Base-by-base conservation (phyloP, 495 filamentous ascomycete genomes). In the Penicillium tannophilum region DNA sequence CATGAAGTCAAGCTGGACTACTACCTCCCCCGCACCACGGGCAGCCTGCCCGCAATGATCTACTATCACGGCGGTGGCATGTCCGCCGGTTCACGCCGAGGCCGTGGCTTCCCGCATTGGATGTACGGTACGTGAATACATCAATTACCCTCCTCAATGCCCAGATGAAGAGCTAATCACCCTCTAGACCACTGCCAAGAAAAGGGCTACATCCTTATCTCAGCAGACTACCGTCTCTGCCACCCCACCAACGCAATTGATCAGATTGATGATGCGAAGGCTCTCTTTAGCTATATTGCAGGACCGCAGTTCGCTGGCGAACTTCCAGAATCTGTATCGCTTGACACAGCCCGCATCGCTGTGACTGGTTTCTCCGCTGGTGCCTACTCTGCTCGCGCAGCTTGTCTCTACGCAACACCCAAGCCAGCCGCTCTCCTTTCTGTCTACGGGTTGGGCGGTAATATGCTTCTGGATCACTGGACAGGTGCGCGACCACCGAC, bases 21-120 rank as follows among this genome's bases (percentile, higher is more conserved):
- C 44, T 72, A 65, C 47, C 20, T 68, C 2, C 69, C 69, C 10
- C 48, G 7, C 20, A 50, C 9, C 4, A 31, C 50, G 9, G 69
- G 62, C 4, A 42, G 53, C 31, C 60, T 71, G 1, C 69, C 72
- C 16, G 68, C 73, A 2, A 53, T 76, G 2, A 65, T 76, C 51
- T 71, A 69, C 64, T 73, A 74, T 49, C 73, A 76, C 42, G 73
- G 72, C 10, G 73, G 73, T 12, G 73, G 72, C 0, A 71, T 75
- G 63, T 69, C 72, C 3, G 66, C 67, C 0, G 73, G 73, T 4
- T 69, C 64, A 39, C 60, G 72, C n/a, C 65, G 72, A 11, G 54
- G 51, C 4, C n/a, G 45, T 9, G 36, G 26, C 3, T 58, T 60
- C 26, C 65, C 62, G 0, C 24, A 26, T 19, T 68, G 65, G 65